Evolutionary conservation across 1,284 basidiomycete species (phyloP).

Genomic region (Sphagnurus paluster): DNA sequence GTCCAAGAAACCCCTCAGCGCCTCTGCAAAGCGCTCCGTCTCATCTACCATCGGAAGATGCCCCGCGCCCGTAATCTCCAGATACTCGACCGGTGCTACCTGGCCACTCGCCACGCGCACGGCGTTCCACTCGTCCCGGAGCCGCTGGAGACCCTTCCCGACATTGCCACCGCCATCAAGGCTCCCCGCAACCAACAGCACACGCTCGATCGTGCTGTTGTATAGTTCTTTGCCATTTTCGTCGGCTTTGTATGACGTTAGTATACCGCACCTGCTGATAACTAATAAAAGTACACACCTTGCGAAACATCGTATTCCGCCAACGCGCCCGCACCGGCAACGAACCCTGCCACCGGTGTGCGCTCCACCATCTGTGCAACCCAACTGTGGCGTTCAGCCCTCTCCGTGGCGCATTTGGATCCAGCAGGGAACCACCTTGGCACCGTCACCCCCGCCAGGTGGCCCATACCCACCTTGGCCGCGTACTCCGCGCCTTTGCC

Average conservation of each 20-base stretch:
- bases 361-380: constrained; percentile 36
- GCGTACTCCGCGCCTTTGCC: constrained; percentile 28
- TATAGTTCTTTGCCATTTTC: constrained; percentile 24
- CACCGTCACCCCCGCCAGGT: constrained; percentile 39
- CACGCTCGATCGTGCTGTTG: constrained; percentile 26
- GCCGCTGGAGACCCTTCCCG: constrained; percentile 32
- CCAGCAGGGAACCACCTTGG: constrained; percentile 42
- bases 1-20: constrained; percentile 30
- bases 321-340: constrained; percentile 43
- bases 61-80: constrained; percentile 38
- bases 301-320: constrained; percentile 41
- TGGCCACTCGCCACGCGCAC: constrained; percentile 19
- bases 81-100: constrained; percentile 28
- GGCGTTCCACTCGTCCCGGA: constrained; percentile 36
- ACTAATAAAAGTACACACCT: constrained; percentile 6
- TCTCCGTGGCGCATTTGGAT: constrained; percentile 19
- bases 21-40: constrained; percentile 38
- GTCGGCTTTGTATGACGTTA: constrained; percentile 6
- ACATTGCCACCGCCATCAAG: constrained; percentile 48
- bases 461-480: constrained; percentile 36
- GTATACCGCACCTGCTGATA: background rate
- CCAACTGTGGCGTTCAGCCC: constrained; percentile 25
- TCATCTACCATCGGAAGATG: constrained; percentile 54
- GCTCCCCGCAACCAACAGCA: constrained; percentile 44
- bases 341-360: constrained; percentile 43